Percentiles rank a stretch among this genome's conserved stretches.
These are phyloP conservation scores for Auricularia sp. DNA, from an alignment of 768 basidiomycete genomes.

Conservation along the genomic window DNA sequence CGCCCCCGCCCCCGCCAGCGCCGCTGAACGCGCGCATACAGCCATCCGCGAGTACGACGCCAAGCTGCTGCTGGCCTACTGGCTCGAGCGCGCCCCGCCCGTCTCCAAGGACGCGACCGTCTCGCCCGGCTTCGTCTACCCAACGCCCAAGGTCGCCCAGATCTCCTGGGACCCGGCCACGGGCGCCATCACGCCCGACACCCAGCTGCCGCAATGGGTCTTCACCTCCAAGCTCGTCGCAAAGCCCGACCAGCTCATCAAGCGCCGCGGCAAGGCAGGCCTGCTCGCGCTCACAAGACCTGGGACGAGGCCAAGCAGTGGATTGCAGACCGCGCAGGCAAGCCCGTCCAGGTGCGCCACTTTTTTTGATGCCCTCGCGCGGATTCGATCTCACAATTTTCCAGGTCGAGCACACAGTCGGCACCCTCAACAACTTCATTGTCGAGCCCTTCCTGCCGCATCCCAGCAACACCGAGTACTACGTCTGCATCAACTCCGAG, in stretches of 20 bases:
- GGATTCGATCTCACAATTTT: constrained; percentile 4
- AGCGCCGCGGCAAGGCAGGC: constrained; percentile 97
- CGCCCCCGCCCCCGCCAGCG: not conserved
- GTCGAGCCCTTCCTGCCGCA: constrained; percentile 99
- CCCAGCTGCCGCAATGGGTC: constrained; percentile 67
- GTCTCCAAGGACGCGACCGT: constrained; percentile 48
- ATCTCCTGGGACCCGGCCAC: constrained; percentile 70
- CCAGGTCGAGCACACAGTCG: constrained; percentile 88
- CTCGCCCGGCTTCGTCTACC: constrained; percentile 50
- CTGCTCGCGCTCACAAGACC: constrained; percentile 83
- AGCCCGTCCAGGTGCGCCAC: constrained; percentile 70
- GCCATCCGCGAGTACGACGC: constrained; percentile 98
- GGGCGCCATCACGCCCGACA: constrained; percentile 47
- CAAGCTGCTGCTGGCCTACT: constrained; percentile 94
- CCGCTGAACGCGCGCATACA: constrained; percentile 14
- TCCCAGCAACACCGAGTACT: constrained; percentile 88
- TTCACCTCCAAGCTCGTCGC: constrained; percentile 82
- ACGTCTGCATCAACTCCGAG: constrained; percentile 93
- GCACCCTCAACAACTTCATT: constrained; percentile 94
- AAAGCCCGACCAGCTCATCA: constrained; percentile 98
- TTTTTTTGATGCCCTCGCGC: constrained; percentile 5
- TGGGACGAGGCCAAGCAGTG: constrained; percentile 83
- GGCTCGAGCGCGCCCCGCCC: constrained; percentile 84
- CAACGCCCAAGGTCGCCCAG: constrained; percentile 74
- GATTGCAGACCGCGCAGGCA: constrained; percentile 83